phyloP scores from a whole-genome alignment of 2,329 filamentous ascomycete species.

The Diaporthe sp. region DNA sequence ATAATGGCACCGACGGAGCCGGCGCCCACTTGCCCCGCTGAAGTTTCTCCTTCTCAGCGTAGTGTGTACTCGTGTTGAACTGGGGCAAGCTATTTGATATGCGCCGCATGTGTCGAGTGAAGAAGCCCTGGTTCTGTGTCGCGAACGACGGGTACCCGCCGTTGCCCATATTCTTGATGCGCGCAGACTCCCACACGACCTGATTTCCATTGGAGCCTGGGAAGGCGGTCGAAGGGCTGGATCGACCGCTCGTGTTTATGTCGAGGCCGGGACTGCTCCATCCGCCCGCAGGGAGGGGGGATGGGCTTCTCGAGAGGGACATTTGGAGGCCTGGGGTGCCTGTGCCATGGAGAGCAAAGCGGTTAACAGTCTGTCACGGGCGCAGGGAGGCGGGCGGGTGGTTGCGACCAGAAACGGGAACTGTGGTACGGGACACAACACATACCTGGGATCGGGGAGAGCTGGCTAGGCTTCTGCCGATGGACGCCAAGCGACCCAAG shows the following conservation, averaged over 20 bases:
- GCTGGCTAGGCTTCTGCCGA: conserved; percentile 54
- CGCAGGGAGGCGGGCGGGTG: conserved; percentile 23
- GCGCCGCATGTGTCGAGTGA: conserved; percentile 84
- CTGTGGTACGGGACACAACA: conserved; percentile 44
- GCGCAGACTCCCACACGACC: conserved; percentile 86
- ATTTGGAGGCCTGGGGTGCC: conserved; percentile 74
- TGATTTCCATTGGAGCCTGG: conserved; percentile 63
- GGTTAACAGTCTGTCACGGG: conserved; percentile 19
- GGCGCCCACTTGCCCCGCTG: conserved; percentile 70
- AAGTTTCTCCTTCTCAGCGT: conserved; percentile 84
- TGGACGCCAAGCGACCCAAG: conserved; percentile 55
- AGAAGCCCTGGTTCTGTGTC: conserved; percentile 88
- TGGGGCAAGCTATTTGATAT: conserved; percentile 84
- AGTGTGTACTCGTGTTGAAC: conserved; percentile 71
- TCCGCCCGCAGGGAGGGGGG: conserved; percentile 84
- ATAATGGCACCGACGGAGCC: conserved; percentile 56
- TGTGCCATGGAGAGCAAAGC: conserved; percentile 47
- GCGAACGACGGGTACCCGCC: conserved; percentile 81
- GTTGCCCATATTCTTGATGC: conserved; percentile 80
- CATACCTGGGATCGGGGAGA: conserved; percentile 71
- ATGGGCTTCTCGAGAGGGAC: conserved; percentile 90
- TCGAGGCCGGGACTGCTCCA: conserved; percentile 89
- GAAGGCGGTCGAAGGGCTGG: conserved; percentile 72
- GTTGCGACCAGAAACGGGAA: conserved; percentile 36
- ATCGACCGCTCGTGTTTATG: conserved; percentile 76